Percentiles rank a stretch among this genome's conserved stretches.
Conservation (phyloP, 768 basidiomycete species). For the Ramaria sp. region DNA sequence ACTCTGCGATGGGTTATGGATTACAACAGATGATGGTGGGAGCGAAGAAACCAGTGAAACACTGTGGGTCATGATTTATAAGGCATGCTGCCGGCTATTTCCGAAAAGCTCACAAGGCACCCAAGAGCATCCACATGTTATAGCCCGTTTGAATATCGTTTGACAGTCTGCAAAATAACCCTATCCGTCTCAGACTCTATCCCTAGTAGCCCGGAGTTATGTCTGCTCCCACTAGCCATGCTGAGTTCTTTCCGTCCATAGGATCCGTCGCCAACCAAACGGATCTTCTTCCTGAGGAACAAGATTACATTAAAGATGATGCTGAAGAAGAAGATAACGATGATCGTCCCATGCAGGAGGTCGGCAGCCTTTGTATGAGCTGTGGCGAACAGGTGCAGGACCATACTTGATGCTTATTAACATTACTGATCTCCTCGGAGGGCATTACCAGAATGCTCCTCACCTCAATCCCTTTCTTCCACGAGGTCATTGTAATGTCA, state of each 20-base stretch:
- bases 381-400: conserved; percentile 74
- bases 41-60: neutral
- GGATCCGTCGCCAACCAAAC: conserved; percentile 42
- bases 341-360: conserved; percentile 64
- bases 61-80: neutral
- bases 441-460: conserved; percentile 82
- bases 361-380: conserved; percentile 90
- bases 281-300: conserved; percentile 26
- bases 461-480: conserved; percentile 91
- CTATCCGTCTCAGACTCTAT: neutral
- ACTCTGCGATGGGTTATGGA: neutral
- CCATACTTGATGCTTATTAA: neutral
- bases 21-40: conserved; percentile 5
- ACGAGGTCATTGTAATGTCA: conserved; percentile 91
- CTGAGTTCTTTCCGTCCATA: conserved; percentile 45
- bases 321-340: conserved; percentile 32
- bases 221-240: neutral
- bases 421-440: conserved; percentile 30
- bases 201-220: neutral
- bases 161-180: neutral
- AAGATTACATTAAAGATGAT: conserved; percentile 11
- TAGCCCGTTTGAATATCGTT: no score
- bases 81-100: neutral
- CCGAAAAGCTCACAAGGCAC: neutral
- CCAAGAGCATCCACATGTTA: no score